Evolutionary conservation across 2,329 filamentous ascomycete species (phyloP).

Genomic region (Curvularia verruculosa): DNA sequence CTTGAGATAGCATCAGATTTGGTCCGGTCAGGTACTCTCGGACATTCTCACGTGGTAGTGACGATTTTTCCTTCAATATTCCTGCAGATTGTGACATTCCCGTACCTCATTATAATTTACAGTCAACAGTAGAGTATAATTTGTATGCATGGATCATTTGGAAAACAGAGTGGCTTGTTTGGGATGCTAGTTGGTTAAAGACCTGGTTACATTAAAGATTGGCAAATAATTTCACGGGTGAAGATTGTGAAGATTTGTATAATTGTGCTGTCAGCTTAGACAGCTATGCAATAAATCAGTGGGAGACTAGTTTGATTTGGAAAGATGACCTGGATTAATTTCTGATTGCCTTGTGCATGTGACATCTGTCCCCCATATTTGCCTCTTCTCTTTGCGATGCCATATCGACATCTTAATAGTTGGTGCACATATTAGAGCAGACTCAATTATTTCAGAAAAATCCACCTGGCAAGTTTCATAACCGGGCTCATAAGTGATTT

Average conservation of each 20-base stretch:
- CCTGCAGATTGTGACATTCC: neutral
- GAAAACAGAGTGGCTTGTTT: neutral
- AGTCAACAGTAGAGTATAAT: neutral
- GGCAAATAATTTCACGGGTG: neutral
- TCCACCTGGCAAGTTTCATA: constrained; percentile 16
- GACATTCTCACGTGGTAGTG: neutral
- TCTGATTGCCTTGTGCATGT: neutral
- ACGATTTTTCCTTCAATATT: neutral
- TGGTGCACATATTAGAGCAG: neutral
- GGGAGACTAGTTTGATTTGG: neutral
- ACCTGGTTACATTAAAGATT: neutral
- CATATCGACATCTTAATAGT: neutral
- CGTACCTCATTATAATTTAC: neutral
- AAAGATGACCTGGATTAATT: neutral
- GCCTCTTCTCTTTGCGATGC: neutral
- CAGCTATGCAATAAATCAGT: neutral
- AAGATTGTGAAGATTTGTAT: neutral
- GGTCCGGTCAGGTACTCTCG: neutral
- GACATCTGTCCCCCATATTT: neutral
- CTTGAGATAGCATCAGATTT: neutral
- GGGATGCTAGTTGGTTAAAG: neutral
- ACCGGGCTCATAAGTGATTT: constrained; percentile 3
- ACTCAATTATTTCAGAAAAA: constrained; percentile 17
- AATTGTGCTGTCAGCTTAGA: neutral
- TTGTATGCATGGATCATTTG: neutral